A percentile compares a stretch with the other conserved stretches of the same genome.
phyloP scores from a whole-genome alignment of 768 basidiomycete genomes.

The Heimioporus sp. region DNA sequence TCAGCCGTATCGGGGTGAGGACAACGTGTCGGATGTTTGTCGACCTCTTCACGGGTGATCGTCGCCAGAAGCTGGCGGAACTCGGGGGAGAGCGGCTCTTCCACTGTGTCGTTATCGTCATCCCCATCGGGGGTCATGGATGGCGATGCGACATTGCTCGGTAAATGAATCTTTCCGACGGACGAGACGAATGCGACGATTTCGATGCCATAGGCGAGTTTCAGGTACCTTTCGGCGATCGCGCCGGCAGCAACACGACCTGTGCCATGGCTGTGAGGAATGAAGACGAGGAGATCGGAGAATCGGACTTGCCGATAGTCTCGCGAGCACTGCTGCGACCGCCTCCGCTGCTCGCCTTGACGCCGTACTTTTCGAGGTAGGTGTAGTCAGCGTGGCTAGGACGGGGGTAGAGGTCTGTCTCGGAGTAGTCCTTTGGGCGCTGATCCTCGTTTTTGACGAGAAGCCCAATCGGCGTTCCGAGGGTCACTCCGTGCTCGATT shows the following conservation, averaged over 20 bases:
- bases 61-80: conserved; percentile 76
- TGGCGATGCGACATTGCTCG: conserved; percentile 45
- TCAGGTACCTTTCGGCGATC: conserved; percentile 95
- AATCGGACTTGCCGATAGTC: conserved; percentile 71
- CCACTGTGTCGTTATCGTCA: conserved; percentile 57
- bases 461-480: conserved; percentile 97
- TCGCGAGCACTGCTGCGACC: conserved; percentile 94
- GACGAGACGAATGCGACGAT: conserved; percentile 97
- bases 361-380: conserved; percentile 94
- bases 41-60: conserved; percentile 85
- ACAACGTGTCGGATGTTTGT: conserved; percentile 83
- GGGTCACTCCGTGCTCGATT: conserved; percentile 87
- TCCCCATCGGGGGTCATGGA: conserved; percentile 43
- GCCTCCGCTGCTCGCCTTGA: conserved; percentile 97
- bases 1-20: conserved; percentile 88
- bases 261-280: conserved; percentile 27
- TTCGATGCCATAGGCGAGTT: conserved; percentile 82
- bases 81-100: conserved; percentile 80
- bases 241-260: conserved; percentile 97
- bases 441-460: conserved; percentile 98
- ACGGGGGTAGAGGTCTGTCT: conserved; percentile 96
- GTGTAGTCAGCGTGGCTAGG: conserved; percentile 98
- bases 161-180: conserved; percentile 89
- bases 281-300: neutral
- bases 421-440: conserved; percentile 96